These are phyloP conservation scores for Halophytophthora polymorphica DNA, from an alignment of 352 stramenopile species.

Conservation along the genomic window DNA sequence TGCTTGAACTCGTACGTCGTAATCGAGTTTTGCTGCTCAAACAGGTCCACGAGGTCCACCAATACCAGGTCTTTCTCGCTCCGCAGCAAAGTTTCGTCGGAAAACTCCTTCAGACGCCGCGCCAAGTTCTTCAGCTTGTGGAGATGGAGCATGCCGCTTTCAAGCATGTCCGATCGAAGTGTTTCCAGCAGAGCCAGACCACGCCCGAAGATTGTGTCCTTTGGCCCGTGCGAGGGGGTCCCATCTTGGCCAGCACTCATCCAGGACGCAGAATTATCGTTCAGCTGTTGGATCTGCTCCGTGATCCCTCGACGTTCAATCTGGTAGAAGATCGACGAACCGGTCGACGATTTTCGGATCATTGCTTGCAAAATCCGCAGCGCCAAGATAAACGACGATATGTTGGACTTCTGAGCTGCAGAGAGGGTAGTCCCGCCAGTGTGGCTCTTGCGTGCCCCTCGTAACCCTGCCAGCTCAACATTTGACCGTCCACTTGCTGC, in stretches of 20 bases:
- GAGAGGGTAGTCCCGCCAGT: constrained; percentile 1
- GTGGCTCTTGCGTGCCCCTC: not conserved
- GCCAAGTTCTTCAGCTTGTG: constrained; percentile 74
- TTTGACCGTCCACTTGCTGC: constrained; percentile 1
- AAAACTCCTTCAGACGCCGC: constrained; percentile 49
- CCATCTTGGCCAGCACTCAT: constrained; percentile 16
- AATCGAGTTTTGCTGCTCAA: constrained; percentile 72
- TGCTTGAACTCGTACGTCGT: constrained; percentile 86
- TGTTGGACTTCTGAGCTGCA: constrained; percentile 31
- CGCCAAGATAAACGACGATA: constrained; percentile 66
- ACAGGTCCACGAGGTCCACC: constrained; percentile 71
- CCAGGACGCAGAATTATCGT: constrained; percentile 39
- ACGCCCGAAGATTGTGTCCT: constrained; percentile 54
- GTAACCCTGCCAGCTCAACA: not conserved
- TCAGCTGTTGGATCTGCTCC: constrained; percentile 66
- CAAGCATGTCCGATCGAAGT: constrained; percentile 61
- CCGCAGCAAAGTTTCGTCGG: constrained; percentile 11
- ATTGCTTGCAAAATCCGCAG: constrained; percentile 72
- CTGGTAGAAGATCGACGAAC: constrained; percentile 71
- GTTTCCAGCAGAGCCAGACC: constrained; percentile 50
- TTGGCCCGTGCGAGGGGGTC: constrained; percentile 3
- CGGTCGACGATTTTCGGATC: constrained; percentile 50
- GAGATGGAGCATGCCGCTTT: constrained; percentile 73
- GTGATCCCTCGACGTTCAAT: constrained; percentile 79
- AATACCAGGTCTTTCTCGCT: constrained; percentile 55